Conservation (phyloP, 2,329 filamentous ascomycete species). For the Pseudopyricularia javanii region DNA sequence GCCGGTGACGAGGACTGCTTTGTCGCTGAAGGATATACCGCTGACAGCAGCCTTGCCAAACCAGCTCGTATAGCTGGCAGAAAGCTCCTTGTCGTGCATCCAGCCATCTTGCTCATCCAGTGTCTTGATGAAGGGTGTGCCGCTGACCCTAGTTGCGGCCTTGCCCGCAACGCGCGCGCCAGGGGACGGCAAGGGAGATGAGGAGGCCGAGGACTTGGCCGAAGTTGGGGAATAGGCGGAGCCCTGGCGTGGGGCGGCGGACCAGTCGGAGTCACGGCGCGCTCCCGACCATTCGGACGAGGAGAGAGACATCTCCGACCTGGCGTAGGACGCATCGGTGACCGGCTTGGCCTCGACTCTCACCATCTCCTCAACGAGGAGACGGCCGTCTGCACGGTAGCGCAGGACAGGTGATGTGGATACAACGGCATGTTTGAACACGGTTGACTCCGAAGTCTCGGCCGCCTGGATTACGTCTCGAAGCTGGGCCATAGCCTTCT, state of each 20-base stretch:
- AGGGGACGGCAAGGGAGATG: too few species aligned
- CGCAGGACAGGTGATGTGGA: not conserved
- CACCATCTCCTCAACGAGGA: not conserved
- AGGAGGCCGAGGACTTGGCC: too few species aligned
- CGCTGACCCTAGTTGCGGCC: not conserved
- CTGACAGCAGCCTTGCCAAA: not conserved
- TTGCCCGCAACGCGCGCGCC: too few species aligned
- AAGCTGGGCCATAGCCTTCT: not conserved
- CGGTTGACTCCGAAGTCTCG: not conserved
- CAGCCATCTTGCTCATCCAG: not conserved
- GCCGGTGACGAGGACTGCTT: conserved; percentile 2
- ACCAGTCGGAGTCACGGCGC: not conserved
- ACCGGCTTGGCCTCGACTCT: not conserved
- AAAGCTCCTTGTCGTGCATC: not conserved
- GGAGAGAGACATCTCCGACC: not conserved
- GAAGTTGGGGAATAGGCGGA: too few species aligned
- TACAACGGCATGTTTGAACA: not conserved
- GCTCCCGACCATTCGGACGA: not conserved
- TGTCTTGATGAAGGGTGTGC: not conserved
- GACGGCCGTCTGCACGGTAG: not conserved
- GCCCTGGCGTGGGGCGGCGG: too few species aligned
- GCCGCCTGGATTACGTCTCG: not conserved
- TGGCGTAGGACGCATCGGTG: not conserved
- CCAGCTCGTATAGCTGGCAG: not conserved
- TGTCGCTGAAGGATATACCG: not conserved